These are phyloP conservation scores for Rhododendron ferrugineum DNA, from an alignment of 148 eudicot genomes.

Conservation along the genomic window DNA sequence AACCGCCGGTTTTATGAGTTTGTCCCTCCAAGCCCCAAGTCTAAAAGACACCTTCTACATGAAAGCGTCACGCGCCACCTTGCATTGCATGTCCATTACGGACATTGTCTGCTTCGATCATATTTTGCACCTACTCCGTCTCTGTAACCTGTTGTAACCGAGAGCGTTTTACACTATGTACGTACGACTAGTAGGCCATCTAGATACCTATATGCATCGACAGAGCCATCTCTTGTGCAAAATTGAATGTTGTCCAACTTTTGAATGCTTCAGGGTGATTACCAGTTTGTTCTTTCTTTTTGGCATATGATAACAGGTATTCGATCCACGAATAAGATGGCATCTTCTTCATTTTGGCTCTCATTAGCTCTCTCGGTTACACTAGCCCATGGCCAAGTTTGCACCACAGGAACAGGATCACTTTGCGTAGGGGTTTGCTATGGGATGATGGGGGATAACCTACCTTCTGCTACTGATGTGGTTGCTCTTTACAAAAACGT, in stretches of 20 bases:
- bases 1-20: background rate
- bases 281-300: background rate
- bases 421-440: constrained; percentile 35
- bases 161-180: too few species aligned
- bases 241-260: background rate
- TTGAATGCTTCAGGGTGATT: background rate
- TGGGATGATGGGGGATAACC: constrained; percentile 44
- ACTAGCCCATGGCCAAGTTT: background rate
- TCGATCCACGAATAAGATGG: background rate
- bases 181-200: background rate
- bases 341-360: background rate
- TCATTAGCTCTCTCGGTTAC: background rate
- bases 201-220: background rate
- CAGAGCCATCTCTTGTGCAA: background rate
- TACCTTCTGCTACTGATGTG: constrained; percentile 38
- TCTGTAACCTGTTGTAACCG: too few species aligned
- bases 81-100: background rate
- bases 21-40: background rate
- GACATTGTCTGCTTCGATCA: background rate
- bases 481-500: constrained; percentile 26
- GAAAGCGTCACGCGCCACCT: background rate
- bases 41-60: background rate
- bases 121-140: too few species aligned
- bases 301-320: background rate
- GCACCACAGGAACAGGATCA: background rate